Evolutionary conservation across 1,139 yeast genomes (phyloP).

Genomic region (Kurtzmaniella quercitrusa): DNA sequence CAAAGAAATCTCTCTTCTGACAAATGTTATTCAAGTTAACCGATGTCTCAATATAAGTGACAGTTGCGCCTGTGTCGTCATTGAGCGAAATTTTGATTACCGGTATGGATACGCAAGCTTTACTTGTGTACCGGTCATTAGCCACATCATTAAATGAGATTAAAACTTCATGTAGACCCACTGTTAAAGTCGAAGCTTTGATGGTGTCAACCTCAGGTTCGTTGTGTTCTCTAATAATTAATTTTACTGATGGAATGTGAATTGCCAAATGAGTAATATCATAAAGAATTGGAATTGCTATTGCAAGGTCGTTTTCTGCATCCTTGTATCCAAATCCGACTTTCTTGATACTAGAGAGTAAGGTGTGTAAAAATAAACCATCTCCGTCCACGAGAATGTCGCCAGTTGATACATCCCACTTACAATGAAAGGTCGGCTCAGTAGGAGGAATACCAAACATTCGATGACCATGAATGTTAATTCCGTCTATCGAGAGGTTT

Average conservation of each 20-base stretch:
- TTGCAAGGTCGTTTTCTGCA: conserved; percentile 65
- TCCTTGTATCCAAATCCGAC: conserved; percentile 66
- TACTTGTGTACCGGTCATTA: conserved; percentile 58
- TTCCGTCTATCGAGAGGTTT: conserved; percentile 56
- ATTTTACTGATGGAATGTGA: conserved; percentile 31
- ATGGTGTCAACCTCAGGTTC: conserved; percentile 10
- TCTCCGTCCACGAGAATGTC: conserved; percentile 50
- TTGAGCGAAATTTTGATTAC: conserved; percentile 27
- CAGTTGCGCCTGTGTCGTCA: conserved; percentile 17
- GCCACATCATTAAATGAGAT: conserved; percentile 65
- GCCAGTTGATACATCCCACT: conserved; percentile 82
- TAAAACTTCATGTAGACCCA: conserved; percentile 34
- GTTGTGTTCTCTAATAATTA: conserved; percentile 14
- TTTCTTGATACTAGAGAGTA: conserved; percentile 40
- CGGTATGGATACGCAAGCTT: conserved; percentile 50
- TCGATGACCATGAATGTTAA: conserved; percentile 77
- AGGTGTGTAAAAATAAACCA: conserved; percentile 42
- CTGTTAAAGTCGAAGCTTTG: conserved; percentile 4
- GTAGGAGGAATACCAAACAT: conserved; percentile 89
- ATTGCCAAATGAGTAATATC: conserved; percentile 67
- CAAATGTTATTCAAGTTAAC: conserved; percentile 56
- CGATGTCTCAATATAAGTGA: conserved; percentile 46
- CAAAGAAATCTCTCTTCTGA: conserved; percentile 46
- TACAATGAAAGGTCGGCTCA: conserved; percentile 83
- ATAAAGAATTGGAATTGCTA: conserved; percentile 51